These are phyloP conservation scores for Rhizopogon parksii DNA, from an alignment of 1,284 basidiomycete species.

Conservation along the genomic window DNA sequence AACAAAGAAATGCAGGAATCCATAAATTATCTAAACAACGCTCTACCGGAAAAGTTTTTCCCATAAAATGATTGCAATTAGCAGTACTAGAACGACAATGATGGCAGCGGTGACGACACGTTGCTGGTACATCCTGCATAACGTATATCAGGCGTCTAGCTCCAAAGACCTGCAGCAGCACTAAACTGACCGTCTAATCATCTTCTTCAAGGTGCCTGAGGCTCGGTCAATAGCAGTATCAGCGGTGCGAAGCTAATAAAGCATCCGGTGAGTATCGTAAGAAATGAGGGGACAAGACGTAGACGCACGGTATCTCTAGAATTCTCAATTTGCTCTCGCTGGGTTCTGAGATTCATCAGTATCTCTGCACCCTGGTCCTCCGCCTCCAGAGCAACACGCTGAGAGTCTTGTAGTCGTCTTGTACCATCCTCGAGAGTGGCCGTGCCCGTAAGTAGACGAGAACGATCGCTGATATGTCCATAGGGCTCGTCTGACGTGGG, in stretches of 20 bases:
- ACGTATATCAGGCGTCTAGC: conserved; percentile 6
- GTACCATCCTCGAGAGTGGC: conserved; percentile 72
- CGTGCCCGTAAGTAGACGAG: conserved; percentile 74
- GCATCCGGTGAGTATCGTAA: conserved; percentile 3
- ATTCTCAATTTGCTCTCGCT: conserved; percentile 95
- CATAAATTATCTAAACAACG: conserved; percentile 5
- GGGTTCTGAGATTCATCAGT: conserved; percentile 75
- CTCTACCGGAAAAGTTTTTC: conserved; percentile 49
- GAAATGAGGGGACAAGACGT: conserved; percentile 1
- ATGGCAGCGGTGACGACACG: conserved; percentile 66
- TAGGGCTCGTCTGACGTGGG: conserved; percentile 79
- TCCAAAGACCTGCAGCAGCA: conserved; percentile 29
- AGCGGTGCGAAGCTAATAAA: conserved; percentile 54
- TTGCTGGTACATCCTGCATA: conserved; percentile 73
- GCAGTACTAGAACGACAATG: conserved; percentile 59
- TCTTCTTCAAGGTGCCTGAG: conserved; percentile 66
- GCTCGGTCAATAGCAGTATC: conserved; percentile 69
- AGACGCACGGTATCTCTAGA: conserved; percentile 76
- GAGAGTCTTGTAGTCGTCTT: conserved; percentile 81
- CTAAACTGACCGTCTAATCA: conserved; percentile 61
- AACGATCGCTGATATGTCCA: conserved; percentile 57
- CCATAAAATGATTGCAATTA: conserved; percentile 68
- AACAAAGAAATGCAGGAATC: conserved; percentile 9
- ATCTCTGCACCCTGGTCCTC: conserved; percentile 95
- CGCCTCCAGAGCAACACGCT: conserved; percentile 91